Conservation (phyloP, 768 basidiomycete genomes). For the Imleria badia region DNA sequence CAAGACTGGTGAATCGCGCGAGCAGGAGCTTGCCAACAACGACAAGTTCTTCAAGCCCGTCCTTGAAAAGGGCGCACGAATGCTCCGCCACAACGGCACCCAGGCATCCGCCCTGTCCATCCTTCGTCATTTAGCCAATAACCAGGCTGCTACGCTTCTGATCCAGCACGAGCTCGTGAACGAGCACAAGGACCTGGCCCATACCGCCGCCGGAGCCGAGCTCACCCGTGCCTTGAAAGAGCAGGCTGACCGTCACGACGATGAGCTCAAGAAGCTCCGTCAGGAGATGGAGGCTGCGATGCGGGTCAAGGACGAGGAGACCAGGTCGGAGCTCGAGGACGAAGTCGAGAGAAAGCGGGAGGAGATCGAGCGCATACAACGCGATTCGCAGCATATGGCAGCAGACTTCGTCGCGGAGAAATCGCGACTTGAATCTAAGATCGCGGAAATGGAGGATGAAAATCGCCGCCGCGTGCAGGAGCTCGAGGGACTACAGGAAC, state of each 20-base stretch:
- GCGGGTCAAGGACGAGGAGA: constrained; percentile 46
- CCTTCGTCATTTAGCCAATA: constrained; percentile 42
- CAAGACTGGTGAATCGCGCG: constrained; percentile 42
- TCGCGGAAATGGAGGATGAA: constrained; percentile 28
- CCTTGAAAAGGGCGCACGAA: constrained; percentile 46
- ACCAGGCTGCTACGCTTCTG: constrained; percentile 42
- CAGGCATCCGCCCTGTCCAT: constrained; percentile 42
- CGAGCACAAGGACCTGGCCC: constrained; percentile 44
- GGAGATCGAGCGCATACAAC: constrained; percentile 44
- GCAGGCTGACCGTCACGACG: constrained; percentile 44
- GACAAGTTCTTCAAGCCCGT: constrained; percentile 53
- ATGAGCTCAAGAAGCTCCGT: constrained; percentile 48
- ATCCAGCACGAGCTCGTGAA: constrained; percentile 60
- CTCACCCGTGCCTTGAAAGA: constrained; percentile 49
- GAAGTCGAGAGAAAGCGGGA: constrained; percentile 43
- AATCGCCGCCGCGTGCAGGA: constrained; percentile 14
- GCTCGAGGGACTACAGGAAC: constrained; percentile 28
- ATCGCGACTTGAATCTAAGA: constrained; percentile 29
- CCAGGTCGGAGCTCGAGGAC: constrained; percentile 42
- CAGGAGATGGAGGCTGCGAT: constrained; percentile 48
- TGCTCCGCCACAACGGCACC: constrained; percentile 44
- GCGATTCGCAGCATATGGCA: constrained; percentile 41
- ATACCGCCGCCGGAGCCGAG: constrained; percentile 55
- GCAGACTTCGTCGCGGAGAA: constrained; percentile 41
- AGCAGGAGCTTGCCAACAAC: constrained; percentile 42